Conservation (phyloP, 805 yeast species). For the Candida silvicultrix region DNA sequence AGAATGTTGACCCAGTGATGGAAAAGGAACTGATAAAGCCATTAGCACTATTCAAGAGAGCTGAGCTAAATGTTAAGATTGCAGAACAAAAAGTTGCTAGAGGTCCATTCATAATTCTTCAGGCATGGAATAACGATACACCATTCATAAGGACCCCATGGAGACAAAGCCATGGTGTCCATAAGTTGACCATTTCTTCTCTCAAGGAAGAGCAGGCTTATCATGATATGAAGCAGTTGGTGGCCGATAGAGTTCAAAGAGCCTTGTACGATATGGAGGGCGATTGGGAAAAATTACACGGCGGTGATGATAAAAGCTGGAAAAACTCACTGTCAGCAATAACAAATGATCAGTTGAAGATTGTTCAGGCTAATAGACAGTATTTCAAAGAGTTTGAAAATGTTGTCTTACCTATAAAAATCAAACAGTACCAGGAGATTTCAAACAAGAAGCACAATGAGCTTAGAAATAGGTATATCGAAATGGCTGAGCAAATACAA, state of each 20-base stretch:
- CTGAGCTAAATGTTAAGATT: slow-evolving; percentile 7
- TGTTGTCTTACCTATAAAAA: slow-evolving; percentile 9
- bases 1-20: slow-evolving; percentile 11
- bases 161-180: slow-evolving; percentile 10
- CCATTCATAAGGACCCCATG: slow-evolving; percentile 16
- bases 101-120: slow-evolving; percentile 17
- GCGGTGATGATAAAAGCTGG: slow-evolving; percentile 20
- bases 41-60: slow-evolving; percentile 15
- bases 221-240: slow-evolving; percentile 7
- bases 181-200: slow-evolving; percentile 9
- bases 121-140: slow-evolving; percentile 6
- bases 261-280: neutral
- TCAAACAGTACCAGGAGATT: slow-evolving; percentile 11
- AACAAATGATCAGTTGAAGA: slow-evolving; percentile 5
- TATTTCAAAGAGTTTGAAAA: slow-evolving; percentile 15
- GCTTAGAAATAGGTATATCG: slow-evolving; percentile 17
- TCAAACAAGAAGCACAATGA: slow-evolving; percentile 20
- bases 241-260: neutral
- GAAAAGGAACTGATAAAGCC: slow-evolving; percentile 9
- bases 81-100: slow-evolving; percentile 1
- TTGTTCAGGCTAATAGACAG: slow-evolving; percentile 5
- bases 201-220: slow-evolving; percentile 8
- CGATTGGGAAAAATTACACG: neutral
- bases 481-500: slow-evolving; percentile 11
- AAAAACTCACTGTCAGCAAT: slow-evolving; percentile 16